A percentile compares a stretch with the other conserved stretches of the same genome.
Evolutionary conservation across 225 moss, liverwort and hornwort genomes (phyloP).

Genomic region (Bryoerythrophyllum caledonicum): DNA sequence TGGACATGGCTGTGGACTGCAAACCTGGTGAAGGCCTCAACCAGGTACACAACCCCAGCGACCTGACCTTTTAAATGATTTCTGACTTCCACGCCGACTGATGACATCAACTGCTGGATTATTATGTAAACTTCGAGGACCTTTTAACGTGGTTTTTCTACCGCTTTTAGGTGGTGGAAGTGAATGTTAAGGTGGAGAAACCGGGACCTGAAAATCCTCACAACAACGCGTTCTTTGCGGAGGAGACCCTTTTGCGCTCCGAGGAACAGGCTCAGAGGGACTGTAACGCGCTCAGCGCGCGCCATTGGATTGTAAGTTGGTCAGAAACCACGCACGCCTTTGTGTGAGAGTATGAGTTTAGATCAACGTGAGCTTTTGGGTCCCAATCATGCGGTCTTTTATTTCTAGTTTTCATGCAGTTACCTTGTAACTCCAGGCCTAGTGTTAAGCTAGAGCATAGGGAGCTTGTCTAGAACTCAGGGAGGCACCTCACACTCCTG

Average conservation of each 20-base stretch:
- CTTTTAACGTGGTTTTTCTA: not conserved
- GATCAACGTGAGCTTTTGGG: too few species aligned
- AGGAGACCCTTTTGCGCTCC: slow-evolving; percentile 71
- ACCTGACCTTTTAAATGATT: not conserved
- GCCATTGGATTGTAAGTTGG: slow-evolving; percentile 72
- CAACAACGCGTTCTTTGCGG: slow-evolving; percentile 77
- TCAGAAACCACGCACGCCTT: too few species aligned
- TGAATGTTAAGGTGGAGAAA: slow-evolving; percentile 70
- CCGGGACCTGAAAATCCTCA: slow-evolving; percentile 74
- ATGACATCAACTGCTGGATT: not conserved
- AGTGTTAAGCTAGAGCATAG: too few species aligned
- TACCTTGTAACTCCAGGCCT: too few species aligned
- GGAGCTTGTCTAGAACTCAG: too few species aligned
- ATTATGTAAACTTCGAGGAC: not conserved
- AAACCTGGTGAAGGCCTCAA: slow-evolving; percentile 75
- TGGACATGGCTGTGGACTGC: slow-evolving; percentile 83
- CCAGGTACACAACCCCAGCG: slow-evolving; percentile 47
- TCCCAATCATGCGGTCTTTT: not conserved
- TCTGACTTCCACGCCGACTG: not conserved
- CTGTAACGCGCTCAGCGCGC: slow-evolving; percentile 63
- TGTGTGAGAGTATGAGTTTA: too few species aligned
- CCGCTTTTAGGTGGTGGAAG: slow-evolving; percentile 65
- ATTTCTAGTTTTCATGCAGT: not conserved
- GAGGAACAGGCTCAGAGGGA: slow-evolving; percentile 73
- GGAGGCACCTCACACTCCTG: too few species aligned